Evolutionary conservation across 2,329 filamentous ascomycete species (phyloP), one percentile per base, ranked within the genome.

Genomic region (Colletotrichum nymphaeae): DNA sequence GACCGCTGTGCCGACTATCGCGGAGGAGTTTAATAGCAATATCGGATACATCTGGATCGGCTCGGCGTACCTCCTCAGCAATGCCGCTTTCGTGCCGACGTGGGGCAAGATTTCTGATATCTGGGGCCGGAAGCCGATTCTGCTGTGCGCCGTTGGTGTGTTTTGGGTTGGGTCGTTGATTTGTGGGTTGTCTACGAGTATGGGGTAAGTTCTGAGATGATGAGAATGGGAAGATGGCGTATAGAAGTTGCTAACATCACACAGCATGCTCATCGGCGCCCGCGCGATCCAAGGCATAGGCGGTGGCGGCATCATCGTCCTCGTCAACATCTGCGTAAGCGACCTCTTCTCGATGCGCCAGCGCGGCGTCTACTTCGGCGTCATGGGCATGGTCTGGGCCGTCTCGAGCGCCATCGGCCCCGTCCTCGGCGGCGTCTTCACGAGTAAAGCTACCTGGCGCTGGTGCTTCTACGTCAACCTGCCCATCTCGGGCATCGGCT

Each of bases 1-100:
- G 1, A 91, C 91, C 0, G 89, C 90, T 1, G 85, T 92, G 7
- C 91, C 91, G 0, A 88, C 88, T 9, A 92, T 93, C 62, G 84
- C 88, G 2, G 79, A 81, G 2, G 85, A 92, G 32, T 87, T 94
- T 49, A 78, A 88, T 60, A 92, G 90, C 35, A 89, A 88, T 19
- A 85, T 89, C 1, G 92, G 92, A 7, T 95, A 95, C 81, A 91
- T 91, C 16, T 95, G 93, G 94, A 93, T 96, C 73, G 93, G 93
- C 1, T 91, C 89, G 32, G 90, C 93, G 0, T 95, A 93, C 80
- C 85, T 95, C 4, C 88, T 95, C 12, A 92, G 91, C 19, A 91
- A 90, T 77, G 91, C 93, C 0, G 91, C 93, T 0, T 87, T 87
- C 2, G 90, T 89, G 0, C 92, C 93, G 0, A 88, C 93, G n/a